These are phyloP conservation scores for Apiospora pterosperma DNA, from an alignment of 2,329 filamentous ascomycete species.

Conservation along the genomic window DNA sequence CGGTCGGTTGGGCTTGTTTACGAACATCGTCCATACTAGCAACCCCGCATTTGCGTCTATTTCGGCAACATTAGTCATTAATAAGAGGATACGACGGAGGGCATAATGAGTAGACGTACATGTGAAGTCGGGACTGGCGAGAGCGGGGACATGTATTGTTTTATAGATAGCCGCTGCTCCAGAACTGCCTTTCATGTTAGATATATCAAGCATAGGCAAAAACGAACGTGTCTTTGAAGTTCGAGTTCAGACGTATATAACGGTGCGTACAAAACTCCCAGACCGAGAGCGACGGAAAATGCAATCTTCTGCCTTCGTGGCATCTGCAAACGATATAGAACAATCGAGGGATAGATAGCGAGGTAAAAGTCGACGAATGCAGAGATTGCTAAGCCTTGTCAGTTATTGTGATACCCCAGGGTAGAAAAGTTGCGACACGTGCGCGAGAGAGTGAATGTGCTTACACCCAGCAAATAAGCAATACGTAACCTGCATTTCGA, in stretches of 20 bases:
- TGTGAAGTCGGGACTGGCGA: slow-evolving; percentile 15
- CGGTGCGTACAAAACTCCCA: too few relatives aligned
- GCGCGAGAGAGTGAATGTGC: background rate
- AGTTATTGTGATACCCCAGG: background rate
- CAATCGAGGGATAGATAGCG: slow-evolving; percentile 35
- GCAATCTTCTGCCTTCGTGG: slow-evolving; percentile 22
- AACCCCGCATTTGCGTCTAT: slow-evolving; percentile 17
- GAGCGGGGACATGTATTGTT: slow-evolving; percentile 7
- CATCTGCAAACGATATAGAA: slow-evolving; percentile 34
- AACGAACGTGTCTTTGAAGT: slow-evolving; percentile 18
- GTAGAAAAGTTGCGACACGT: too few relatives aligned
- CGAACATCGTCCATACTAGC: slow-evolving; percentile 17
- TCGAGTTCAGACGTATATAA: slow-evolving; percentile 22
- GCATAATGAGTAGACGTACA: slow-evolving; percentile 11
- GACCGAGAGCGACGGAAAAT: too few relatives aligned
- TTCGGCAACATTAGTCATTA: too few relatives aligned
- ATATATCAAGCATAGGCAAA: background rate
- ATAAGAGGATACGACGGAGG: too few relatives aligned
- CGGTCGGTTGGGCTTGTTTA: too few relatives aligned
- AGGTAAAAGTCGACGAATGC: slow-evolving; percentile 37
- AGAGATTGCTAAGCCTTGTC: slow-evolving; percentile 23
- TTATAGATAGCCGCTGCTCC: slow-evolving; percentile 14
- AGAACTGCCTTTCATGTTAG: slow-evolving; percentile 4
- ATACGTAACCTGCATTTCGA: background rate
- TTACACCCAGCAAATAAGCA: slow-evolving; percentile 13